Conservation (phyloP, 148 eudicot species). For the Arbutus unedo region DNA sequence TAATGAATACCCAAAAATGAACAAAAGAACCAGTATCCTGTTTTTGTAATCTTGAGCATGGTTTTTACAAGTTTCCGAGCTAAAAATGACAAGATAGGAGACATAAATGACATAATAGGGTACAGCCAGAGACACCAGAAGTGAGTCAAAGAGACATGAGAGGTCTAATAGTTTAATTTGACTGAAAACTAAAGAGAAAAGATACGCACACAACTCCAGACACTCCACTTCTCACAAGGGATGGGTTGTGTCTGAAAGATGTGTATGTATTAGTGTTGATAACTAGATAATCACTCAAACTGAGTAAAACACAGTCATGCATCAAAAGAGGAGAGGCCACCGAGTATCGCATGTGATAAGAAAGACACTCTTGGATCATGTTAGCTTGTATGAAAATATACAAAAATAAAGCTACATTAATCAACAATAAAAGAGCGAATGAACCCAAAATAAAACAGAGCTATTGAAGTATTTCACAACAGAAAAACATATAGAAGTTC, state of each 20-base stretch:
- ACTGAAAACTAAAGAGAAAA: neutral
- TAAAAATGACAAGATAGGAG: neutral
- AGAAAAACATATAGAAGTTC: neutral
- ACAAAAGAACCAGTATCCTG: neutral
- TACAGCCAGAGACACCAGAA: neutral
- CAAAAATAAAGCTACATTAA: neutral
- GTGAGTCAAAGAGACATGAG: neutral
- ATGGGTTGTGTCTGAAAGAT: neutral
- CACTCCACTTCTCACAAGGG: neutral
- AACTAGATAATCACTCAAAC: neutral
- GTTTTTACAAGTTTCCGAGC: neutral
- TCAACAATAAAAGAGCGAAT: neutral
- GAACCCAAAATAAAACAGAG: neutral
- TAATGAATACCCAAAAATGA: neutral
- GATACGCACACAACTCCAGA: neutral
- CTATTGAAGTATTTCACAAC: neutral
- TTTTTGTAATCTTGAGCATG: neutral
- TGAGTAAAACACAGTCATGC: neutral
- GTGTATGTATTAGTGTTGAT: neutral
- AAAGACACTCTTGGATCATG: neutral
- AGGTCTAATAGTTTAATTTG: neutral
- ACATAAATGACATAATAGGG: neutral
- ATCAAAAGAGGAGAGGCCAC: neutral
- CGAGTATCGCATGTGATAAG: neutral
- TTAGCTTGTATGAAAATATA: neutral